Percentiles rank a stretch among this genome's conserved stretches.
phyloP scores from a whole-genome alignment of 1,139 yeast genomes.

The Blastobotrys buckinghamii region DNA sequence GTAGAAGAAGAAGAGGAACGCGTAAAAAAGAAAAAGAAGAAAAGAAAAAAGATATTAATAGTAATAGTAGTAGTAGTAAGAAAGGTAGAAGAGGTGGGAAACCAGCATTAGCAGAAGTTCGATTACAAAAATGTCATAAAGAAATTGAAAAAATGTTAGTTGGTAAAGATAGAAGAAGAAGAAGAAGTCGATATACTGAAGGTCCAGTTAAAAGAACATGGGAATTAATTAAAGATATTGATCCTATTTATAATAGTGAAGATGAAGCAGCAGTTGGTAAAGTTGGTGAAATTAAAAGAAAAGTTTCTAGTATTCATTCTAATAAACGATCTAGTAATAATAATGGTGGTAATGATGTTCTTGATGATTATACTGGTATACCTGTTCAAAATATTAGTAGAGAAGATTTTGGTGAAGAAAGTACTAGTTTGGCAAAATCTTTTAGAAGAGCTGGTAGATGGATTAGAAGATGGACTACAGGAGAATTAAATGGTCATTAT shows the following conservation, averaged over 20 bases:
- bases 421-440: constrained; percentile 20
- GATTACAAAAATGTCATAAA: constrained; percentile 13
- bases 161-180: constrained; percentile 22
- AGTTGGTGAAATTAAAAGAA: constrained; percentile 1
- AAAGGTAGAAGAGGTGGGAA: constrained; percentile 19
- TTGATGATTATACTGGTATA: constrained; percentile 1
- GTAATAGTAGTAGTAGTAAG: background rate
- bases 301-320: too few species aligned
- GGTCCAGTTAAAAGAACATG: constrained; percentile 29
- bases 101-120: constrained; percentile 11
- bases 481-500: constrained; percentile 8
- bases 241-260: constrained; percentile 33
- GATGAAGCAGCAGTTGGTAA: constrained; percentile 18
- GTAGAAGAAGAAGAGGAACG: background rate
- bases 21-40: background rate
- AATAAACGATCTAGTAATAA: too few species aligned
- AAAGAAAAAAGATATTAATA: background rate
- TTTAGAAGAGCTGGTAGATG: constrained; percentile 25
- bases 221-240: constrained; percentile 27
- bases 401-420: constrained; percentile 28
- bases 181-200: constrained; percentile 20
- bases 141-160: constrained; percentile 25
- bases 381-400: constrained; percentile 6
- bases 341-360: background rate
- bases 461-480: constrained; percentile 21